Evolutionary conservation across 2,329 filamentous ascomycete genomes (phyloP).

Genomic region (Xylariaceae sp.): DNA sequence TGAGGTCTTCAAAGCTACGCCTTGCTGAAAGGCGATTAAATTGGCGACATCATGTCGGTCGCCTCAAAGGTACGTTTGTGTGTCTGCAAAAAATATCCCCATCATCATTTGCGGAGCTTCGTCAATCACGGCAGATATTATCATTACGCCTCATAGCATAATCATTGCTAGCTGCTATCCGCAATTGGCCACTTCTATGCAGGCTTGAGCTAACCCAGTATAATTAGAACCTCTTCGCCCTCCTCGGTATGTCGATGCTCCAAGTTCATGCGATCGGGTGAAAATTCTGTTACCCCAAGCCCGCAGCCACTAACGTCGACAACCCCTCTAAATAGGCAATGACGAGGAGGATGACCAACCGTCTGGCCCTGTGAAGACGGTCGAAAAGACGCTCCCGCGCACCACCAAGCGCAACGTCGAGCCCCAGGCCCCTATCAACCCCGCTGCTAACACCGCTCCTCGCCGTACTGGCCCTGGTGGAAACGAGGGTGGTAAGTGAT

Average conservation of each 20-base stretch:
- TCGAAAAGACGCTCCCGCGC: conserved; percentile 82
- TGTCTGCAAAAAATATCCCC: too few species aligned
- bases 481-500: conserved; percentile 84
- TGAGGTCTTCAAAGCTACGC: conserved; percentile 48
- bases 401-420: conserved; percentile 85
- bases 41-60: conserved; percentile 67
- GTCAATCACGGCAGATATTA: not conserved
- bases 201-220: conserved; percentile 36
- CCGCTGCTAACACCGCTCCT: conserved; percentile 50
- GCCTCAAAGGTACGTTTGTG: conserved; percentile 61
- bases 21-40: conserved; percentile 60
- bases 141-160: not conserved
- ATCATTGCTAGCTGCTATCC: not conserved
- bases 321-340: conserved; percentile 57
- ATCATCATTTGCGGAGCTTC: too few species aligned
- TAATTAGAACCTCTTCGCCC: conserved; percentile 90
- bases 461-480: conserved; percentile 69
- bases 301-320: conserved; percentile 36
- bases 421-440: conserved; percentile 68
- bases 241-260: conserved; percentile 80
- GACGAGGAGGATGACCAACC: conserved; percentile 75
- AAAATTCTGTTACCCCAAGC: conserved; percentile 30
- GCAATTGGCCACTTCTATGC: conserved; percentile 16
- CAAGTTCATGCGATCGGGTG: conserved; percentile 33
- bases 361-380: conserved; percentile 82